Evolutionary conservation across 2,329 filamentous ascomycete genomes (phyloP).

Genomic region (Mycosphaerella arachidis): DNA sequence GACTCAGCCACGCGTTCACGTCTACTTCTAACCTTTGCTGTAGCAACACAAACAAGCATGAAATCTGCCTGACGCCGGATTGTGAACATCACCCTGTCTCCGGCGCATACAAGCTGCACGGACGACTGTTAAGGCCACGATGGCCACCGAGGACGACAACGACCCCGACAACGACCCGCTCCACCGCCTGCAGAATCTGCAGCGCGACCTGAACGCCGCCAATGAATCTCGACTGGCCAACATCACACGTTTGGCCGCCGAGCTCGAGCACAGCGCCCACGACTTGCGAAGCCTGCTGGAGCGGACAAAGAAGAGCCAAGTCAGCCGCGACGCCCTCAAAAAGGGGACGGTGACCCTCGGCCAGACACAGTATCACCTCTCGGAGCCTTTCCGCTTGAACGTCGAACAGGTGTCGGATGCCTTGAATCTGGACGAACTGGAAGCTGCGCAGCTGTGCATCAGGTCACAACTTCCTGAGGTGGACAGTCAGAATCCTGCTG

Average conservation of each 20-base stretch:
- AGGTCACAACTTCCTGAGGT: slow-evolving; percentile 68
- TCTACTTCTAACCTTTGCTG: neutral
- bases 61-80: neutral
- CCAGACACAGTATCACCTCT: slow-evolving; percentile 72
- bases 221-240: slow-evolving; percentile 66
- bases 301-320: slow-evolving; percentile 68
- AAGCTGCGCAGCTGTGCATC: slow-evolving; percentile 68
- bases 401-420: slow-evolving; percentile 79
- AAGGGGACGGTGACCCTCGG: slow-evolving; percentile 65
- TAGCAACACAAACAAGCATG: neutral
- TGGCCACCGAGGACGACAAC: slow-evolving; percentile 66
- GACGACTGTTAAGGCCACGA: neutral
- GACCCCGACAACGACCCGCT: slow-evolving; percentile 64
- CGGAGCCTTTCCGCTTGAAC: slow-evolving; percentile 80
- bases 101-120: neutral
- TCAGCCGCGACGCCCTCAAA: slow-evolving; percentile 65
- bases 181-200: slow-evolving; percentile 75
- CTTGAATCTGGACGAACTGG: slow-evolving; percentile 82
- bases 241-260: slow-evolving; percentile 61
- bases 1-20: neutral
- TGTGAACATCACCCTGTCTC: neutral
- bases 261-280: slow-evolving; percentile 62
- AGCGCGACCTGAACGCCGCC: slow-evolving; percentile 76
- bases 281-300: slow-evolving; percentile 69
- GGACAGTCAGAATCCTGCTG: slow-evolving; percentile 59